A percentile compares a stretch with the other conserved stretches of the same genome.
Evolutionary conservation across 768 basidiomycete species (phyloP).

Genomic region (Rhodotorula babjevae): DNA sequence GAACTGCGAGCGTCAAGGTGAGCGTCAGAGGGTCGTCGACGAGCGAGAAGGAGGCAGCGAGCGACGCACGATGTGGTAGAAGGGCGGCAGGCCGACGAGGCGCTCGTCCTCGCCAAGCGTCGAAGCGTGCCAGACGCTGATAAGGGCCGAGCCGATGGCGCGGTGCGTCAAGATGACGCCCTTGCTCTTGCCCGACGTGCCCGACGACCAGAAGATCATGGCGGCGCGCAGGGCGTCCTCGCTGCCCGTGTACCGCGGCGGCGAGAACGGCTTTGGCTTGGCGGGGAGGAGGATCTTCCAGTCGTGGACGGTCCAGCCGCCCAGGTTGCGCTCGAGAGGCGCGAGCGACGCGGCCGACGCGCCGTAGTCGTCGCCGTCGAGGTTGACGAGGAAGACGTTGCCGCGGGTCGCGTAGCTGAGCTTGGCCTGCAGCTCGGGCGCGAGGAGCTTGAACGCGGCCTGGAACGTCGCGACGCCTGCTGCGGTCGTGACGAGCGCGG

Average conservation of each 20-base stretch:
- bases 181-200: constrained; percentile 42
- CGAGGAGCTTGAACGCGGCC: constrained; percentile 27
- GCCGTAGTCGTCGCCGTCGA: constrained; percentile 39
- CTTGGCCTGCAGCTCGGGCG: constrained; percentile 22
- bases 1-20: background rate
- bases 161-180: constrained; percentile 43
- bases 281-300: constrained; percentile 38
- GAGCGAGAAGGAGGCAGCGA: background rate
- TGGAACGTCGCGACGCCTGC: constrained; percentile 35
- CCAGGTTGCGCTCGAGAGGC: background rate
- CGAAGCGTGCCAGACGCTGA: constrained; percentile 40
- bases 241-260: constrained; percentile 21
- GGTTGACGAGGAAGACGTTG: constrained; percentile 40
- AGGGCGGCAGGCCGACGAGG: constrained; percentile 41
- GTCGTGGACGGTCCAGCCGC: constrained; percentile 25
- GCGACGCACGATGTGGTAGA: constrained; percentile 38
- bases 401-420: constrained; percentile 32
- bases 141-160: constrained; percentile 36
- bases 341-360: constrained; percentile 3
- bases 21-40: background rate
- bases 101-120: constrained; percentile 34
- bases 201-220: constrained; percentile 44
- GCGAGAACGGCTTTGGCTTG: constrained; percentile 14
- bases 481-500: constrained; percentile 39
- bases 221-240: constrained; percentile 39